Evolutionary conservation across 257 asterid species (phyloP), one percentile per base, ranked within the genome.

Genomic region (Gentiana dahurica): DNA sequence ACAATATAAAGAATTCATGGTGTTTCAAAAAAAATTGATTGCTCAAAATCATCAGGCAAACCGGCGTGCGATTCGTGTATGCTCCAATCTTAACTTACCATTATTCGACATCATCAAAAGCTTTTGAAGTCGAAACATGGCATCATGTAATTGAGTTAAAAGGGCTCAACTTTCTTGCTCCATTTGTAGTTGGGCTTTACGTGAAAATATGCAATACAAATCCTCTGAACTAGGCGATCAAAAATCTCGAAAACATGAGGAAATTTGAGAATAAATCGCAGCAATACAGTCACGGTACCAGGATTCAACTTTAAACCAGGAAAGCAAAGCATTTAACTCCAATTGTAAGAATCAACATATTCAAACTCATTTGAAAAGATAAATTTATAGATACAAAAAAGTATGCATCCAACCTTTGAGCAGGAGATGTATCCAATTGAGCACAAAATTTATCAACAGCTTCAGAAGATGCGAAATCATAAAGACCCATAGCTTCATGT

Each of bases 211-310:
- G 61, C 95, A 83, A 51, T 81, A 86, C 9, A 89, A 37, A 89
- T 83, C 47, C 97, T 67, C 61, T 86, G 97, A 12, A 89, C 94
- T 1, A 95, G 97, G 78, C 85, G 97, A 36, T 89, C 97, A 35
- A 89, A 86, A n/a, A 86, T 72, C 60, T 89, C 92, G 57, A 89
- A 85, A 57, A 89, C 89, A 64, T 79, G 94, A 0, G 95, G 95
- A 63, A 77, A 85, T 66, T 78, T 89, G 73, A 89, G 91, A 7
- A 89, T 77, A 57, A 89, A 85, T 1, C 75, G 77, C 24, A 24
- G 24, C 24, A 24, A 24, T 24, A 1, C 24, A 24, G 24, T 24
- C 24, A 24, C 24, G 24, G 24, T 24, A 24, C 24, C 24, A 24
- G 24, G 24, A 24, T 24, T 24, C 24, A 24, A 24, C 0, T 24